These are phyloP conservation scores for Didymella keratinophila DNA, from an alignment of 2,329 filamentous ascomycete species.

Conservation along the genomic window DNA sequence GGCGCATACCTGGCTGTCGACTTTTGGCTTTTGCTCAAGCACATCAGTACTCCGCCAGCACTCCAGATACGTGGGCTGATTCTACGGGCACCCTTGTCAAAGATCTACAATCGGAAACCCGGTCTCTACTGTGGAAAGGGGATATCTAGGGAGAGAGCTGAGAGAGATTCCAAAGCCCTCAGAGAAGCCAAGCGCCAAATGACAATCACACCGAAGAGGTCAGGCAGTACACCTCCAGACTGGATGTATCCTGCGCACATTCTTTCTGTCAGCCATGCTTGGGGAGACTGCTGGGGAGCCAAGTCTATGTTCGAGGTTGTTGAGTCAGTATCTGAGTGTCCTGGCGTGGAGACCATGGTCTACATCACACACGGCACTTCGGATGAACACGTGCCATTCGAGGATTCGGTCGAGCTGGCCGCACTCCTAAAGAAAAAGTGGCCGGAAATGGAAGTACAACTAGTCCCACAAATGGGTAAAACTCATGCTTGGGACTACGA, in stretches of 20 bases:
- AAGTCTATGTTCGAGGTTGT: background rate
- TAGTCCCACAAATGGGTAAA: background rate
- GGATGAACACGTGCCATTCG: background rate
- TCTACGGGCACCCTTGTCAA: background rate
- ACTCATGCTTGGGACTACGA: background rate
- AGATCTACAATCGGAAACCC: background rate
- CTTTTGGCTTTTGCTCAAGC: background rate
- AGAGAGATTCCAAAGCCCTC: background rate
- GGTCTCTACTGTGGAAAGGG: background rate
- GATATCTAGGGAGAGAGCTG: background rate
- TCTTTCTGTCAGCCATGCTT: background rate
- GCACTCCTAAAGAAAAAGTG: background rate
- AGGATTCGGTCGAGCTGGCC: background rate
- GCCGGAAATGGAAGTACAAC: background rate
- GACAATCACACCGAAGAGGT: background rate
- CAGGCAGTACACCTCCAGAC: background rate
- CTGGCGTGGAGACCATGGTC: background rate
- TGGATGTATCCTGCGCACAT: background rate
- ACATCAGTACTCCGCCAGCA: background rate
- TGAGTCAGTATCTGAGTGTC: background rate
- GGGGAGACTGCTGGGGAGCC: background rate
- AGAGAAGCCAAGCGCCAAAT: background rate
- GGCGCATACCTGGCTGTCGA: background rate
- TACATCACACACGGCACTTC: background rate
- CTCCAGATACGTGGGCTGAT: background rate